Base-by-base conservation (phyloP, 1,139 yeast genomes). In the Suhomyces taliae region DNA sequence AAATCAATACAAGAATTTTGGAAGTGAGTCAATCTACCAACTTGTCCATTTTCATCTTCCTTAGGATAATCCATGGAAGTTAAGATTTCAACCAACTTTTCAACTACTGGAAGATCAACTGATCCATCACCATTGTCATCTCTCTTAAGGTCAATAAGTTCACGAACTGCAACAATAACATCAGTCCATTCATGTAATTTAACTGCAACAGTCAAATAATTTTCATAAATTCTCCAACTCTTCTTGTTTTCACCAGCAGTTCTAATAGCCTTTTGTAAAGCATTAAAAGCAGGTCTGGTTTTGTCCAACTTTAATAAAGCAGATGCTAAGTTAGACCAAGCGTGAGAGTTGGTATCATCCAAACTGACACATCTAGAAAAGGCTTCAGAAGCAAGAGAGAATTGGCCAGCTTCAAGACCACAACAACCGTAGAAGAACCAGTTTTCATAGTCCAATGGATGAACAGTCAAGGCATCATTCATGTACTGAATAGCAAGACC, bases 241-340 rank as follows among this genome's bases (percentile, higher is more conserved):
- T 78, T 81, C 56, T 78, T 81, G 32, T 74, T 74, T 29, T 85
- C 85, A 40, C 83, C 84, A 26, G 90, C 86, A 26, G 77, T 75
- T 50, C 85, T 70, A 24, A 87, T 76, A 0, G 98, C 97, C 52
- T 82, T 82, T 59, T 86, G 84, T 53, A 90, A 72, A 0, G 98
- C 96, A 56, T 81, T 83, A 57, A 88, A 86, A 0, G 97, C 96
- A 53, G 90, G 95, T 50, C 80, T 78, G 27, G 79, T 67, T 64
- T 87, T 87, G 44, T 80, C 85, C 41, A 79, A 63, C 52, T 81
- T 79, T 39, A 90, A 69, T 46, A 89, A 75, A 0, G 97, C 83
- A 14, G 95, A 84, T 6, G 96, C 91, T 56, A 95, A 75, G 62
- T 93, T 95, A n/a, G 96, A 85, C 99, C 99, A 95, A 1, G 96